These are phyloP conservation scores for Xylaria hypoxylon DNA, from an alignment of 2,329 filamentous ascomycete species.

Conservation along the genomic window DNA sequence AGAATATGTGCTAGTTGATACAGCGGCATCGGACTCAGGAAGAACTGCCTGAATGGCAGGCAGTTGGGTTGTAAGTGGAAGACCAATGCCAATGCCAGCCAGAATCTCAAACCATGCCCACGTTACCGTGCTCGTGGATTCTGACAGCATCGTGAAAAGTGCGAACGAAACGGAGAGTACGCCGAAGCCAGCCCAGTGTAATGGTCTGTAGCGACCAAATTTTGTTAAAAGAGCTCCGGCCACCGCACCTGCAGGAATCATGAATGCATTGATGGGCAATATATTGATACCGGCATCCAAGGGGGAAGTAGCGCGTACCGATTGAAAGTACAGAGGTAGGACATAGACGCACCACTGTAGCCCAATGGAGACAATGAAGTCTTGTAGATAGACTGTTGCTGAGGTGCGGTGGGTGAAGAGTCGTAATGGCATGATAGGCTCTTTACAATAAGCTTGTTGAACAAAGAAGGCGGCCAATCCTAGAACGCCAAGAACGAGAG, in stretches of 20 bases:
- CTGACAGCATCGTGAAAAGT: neutral
- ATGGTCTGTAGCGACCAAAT: constrained; percentile 28
- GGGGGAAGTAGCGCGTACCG: neutral
- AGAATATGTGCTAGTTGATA: constrained; percentile 50
- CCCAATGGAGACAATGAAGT: constrained; percentile 53
- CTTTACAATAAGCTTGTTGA: constrained; percentile 18
- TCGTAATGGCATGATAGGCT: constrained; percentile 55
- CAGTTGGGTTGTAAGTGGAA: constrained; percentile 33
- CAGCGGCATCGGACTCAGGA: constrained; percentile 44
- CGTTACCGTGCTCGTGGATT: neutral
- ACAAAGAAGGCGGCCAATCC: constrained; percentile 22
- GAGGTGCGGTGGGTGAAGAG: constrained; percentile 59
- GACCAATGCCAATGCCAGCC: constrained; percentile 46
- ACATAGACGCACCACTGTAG: constrained; percentile 53
- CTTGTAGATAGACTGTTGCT: constrained; percentile 46
- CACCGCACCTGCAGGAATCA: neutral
- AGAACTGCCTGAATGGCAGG: constrained; percentile 52
- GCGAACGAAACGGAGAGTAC: constrained; percentile 50
- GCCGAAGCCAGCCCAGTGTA: constrained; percentile 43
- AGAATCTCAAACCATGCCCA: constrained; percentile 8
- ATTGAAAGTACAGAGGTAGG: constrained; percentile 56
- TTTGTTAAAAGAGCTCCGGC: constrained; percentile 17
- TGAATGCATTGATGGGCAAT: neutral
- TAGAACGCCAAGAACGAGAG: constrained; percentile 32
- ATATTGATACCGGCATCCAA: neutral